Base-by-base conservation (phyloP, 2,329 filamentous ascomycete species). In the Biscogniauxia marginata region DNA sequence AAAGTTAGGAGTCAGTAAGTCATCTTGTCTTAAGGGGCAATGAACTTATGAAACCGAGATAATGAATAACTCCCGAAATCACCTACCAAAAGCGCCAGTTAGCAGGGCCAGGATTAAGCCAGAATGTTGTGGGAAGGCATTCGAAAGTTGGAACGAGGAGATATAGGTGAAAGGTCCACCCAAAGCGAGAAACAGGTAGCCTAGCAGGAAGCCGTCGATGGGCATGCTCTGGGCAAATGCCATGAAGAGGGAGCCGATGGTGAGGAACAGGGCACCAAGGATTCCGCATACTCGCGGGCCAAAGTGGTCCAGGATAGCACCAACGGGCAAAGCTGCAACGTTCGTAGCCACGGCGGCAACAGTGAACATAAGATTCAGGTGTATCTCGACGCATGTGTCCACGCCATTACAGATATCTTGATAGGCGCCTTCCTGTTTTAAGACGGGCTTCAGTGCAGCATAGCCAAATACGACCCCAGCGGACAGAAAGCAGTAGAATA, bases 361-460 rank as follows among this genome's bases (percentile, higher is more conserved):
- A 5, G 91, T 96, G 78, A 96, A 96, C 90, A 96, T 96, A 63
- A 96, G 77, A 71, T 96, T 96, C 55, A 96, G 81, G 57, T 80
- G 80, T 52, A 86, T 83, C 66, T 84, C 83, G 56, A 79, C 74
- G 69, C 73, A 83, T n/a, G 71, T 75, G 23, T 79, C 66, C 23
- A 59, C 65, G 39, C 68, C 69, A 45, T 69, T 60, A 67, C 90
- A 95, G 30, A 79, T 73, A 50, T 89, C 79, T 44, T 78, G 78
- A 71, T 92, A 93, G 8, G 90, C 87, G 2, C 86, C 86, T 69
- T 92, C 87, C 11, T 79, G 74, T 58, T 93, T 88, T 22, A 96
- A 78, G 7, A 95, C 83, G 0, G 91, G 90, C 70, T 95, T 96
- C 63, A 96, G 79, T 11, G 91, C 90, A 13, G 91, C 91, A 72